phyloP scores from a whole-genome alignment of 495 filamentous ascomycete species.

The Daldinia concentrica region DNA sequence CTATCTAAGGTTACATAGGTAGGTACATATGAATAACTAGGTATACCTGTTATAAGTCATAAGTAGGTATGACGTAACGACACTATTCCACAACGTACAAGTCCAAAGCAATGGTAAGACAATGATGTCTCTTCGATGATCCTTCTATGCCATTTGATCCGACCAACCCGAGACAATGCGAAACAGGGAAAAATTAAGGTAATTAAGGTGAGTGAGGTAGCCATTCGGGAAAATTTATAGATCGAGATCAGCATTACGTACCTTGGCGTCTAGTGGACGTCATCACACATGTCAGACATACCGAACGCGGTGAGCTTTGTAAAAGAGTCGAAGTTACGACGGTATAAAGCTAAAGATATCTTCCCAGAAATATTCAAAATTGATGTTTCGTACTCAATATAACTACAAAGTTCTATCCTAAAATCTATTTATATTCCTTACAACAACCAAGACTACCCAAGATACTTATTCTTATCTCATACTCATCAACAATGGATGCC shows the following conservation, averaged over 20 bases:
- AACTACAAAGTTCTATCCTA: too few species aligned
- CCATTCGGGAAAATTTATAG: background rate
- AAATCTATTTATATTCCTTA: too few species aligned
- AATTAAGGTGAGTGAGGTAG: background rate
- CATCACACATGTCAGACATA: conserved; percentile 27
- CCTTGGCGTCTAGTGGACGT: conserved; percentile 23
- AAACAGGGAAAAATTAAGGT: background rate
- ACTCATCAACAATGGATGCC: conserved; percentile 50
- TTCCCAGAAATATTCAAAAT: background rate
- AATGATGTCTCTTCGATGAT: background rate
- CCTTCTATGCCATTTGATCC: background rate
- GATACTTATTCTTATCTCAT: background rate
- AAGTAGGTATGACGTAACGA: background rate
- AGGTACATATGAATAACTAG: background rate
- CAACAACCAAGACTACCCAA: too few species aligned
- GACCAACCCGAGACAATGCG: conserved; percentile 10
- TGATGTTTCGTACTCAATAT: too few species aligned
- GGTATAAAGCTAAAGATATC: background rate
- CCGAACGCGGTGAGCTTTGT: conserved; percentile 37
- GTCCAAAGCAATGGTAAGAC: background rate
- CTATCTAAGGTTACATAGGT: too few species aligned
- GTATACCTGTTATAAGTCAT: background rate
- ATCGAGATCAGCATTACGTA: conserved; percentile 42
- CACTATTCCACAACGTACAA: background rate
- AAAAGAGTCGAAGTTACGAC: conserved; percentile 6